These are phyloP conservation scores for Candida railenensis DNA, from an alignment of 805 yeast genomes.

Conservation along the genomic window DNA sequence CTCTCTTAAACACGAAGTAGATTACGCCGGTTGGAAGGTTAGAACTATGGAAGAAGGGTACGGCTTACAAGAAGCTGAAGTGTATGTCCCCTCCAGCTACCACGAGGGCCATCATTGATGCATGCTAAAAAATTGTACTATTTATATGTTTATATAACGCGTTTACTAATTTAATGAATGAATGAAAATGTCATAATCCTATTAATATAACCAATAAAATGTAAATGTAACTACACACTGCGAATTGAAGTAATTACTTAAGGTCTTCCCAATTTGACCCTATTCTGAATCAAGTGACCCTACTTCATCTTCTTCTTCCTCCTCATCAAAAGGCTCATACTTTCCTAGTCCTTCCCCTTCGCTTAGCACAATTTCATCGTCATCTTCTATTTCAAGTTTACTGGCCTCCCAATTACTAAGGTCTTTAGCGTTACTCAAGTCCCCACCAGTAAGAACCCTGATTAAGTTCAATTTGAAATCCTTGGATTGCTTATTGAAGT, in stretches of 20 bases:
- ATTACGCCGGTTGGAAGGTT: conserved; percentile 35
- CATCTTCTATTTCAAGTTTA: conserved; percentile 20
- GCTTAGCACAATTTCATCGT: conserved; percentile 8
- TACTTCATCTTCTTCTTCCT: not conserved
- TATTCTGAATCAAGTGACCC: not conserved
- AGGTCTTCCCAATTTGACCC: not conserved
- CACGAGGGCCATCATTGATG: conserved; percentile 18
- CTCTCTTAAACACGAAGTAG: conserved; percentile 27
- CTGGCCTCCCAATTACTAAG: conserved; percentile 39
- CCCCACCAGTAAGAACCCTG: conserved; percentile 59
- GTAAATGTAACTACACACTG: no score
- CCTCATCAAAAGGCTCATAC: not conserved
- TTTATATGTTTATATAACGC: not conserved
- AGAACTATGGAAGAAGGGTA: conserved; percentile 27
- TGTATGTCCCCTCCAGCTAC: conserved; percentile 26
- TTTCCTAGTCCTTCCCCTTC: not conserved
- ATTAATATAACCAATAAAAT: not conserved
- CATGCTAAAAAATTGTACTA: not conserved
- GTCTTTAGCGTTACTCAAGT: conserved; percentile 27
- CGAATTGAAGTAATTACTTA: no score
- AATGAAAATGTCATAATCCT: not conserved
- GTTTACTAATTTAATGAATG: not conserved
- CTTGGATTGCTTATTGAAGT: conserved; percentile 46
- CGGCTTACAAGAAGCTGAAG: conserved; percentile 26
- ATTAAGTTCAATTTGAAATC: conserved; percentile 50